Evolutionary conservation across 2,329 filamentous ascomycete species (phyloP).

Genomic region (Cytospora chrysosperma): DNA sequence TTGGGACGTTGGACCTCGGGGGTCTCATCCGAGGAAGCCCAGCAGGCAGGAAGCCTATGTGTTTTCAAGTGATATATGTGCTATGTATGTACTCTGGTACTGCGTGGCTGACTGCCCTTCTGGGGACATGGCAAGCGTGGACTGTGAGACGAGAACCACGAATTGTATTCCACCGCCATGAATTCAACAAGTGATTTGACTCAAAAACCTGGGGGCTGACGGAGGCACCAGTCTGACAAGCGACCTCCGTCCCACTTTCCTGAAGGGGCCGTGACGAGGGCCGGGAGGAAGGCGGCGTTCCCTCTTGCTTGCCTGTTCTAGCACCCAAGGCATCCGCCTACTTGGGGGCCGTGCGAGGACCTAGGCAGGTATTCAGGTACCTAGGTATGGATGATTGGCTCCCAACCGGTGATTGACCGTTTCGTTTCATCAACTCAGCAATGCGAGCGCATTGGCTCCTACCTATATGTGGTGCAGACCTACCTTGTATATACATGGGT

Average conservation of each 20-base stretch:
- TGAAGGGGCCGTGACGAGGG: background rate
- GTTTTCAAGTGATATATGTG: too few relatives aligned
- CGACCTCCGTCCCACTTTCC: background rate
- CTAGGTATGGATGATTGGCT: background rate
- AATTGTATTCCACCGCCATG: too few relatives aligned
- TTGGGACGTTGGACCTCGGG: background rate
- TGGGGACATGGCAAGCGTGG: background rate
- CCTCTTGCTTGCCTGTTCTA: background rate
- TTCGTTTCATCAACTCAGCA: constrained; percentile 16
- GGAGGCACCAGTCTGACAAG: background rate
- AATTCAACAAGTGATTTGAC: background rate
- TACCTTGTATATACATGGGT: too few relatives aligned
- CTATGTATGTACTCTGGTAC: too few relatives aligned
- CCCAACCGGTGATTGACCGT: background rate
- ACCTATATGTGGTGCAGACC: too few relatives aligned
- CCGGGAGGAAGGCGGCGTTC: background rate
- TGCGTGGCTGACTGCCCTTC: background rate
- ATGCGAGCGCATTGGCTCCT: constrained; percentile 3
- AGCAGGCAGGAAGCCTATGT: background rate
- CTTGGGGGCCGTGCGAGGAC: background rate
- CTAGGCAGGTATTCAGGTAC: background rate
- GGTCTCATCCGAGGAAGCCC: background rate
- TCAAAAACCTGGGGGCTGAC: background rate
- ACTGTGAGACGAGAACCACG: background rate
- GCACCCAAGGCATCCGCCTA: background rate